Percentiles rank a stretch among this genome's conserved stretches.
Evolutionary conservation across 495 filamentous ascomycete genomes (phyloP).

Genomic region (Aspergillus sclerotioniger): DNA sequence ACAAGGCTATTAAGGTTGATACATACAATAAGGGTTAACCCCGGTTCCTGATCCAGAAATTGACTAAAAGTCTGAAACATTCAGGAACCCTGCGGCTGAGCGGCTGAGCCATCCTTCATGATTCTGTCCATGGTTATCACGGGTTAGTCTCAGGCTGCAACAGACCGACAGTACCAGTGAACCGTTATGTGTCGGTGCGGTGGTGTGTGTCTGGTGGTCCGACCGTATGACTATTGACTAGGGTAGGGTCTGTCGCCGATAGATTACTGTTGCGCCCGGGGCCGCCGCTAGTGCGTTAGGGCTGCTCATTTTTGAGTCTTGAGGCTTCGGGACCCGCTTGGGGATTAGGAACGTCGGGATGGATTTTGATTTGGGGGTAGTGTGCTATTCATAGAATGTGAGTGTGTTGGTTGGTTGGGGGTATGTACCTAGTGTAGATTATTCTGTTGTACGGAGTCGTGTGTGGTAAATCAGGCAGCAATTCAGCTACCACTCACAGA

Average conservation of each 20-base stretch:
- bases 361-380: no score
- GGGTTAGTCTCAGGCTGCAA: constrained; percentile 2
- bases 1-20: no score
- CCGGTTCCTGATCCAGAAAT: no score
- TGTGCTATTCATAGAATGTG: not conserved
- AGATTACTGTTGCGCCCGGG: not conserved
- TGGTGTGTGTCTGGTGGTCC: not conserved
- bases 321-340: not conserved
- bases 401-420: no score
- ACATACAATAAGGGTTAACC: no score
- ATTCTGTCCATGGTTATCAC: not conserved
- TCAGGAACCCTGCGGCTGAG: not conserved
- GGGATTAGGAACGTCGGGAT: no score
- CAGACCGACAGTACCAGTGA: not conserved
- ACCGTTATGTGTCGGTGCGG: constrained; percentile 7
- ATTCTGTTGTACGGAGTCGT: no score
- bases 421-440: no score
- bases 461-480: no score
- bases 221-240: not conserved
- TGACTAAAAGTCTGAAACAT: no score
- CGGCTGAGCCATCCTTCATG: not conserved
- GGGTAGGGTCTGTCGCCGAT: constrained; percentile 3
- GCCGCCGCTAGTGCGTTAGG: not conserved
- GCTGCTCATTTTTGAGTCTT: not conserved
- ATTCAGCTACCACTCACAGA: no score